Evolutionary conservation across 2,329 filamentous ascomycete genomes (phyloP).

Genomic region (Orbilia oligospora): DNA sequence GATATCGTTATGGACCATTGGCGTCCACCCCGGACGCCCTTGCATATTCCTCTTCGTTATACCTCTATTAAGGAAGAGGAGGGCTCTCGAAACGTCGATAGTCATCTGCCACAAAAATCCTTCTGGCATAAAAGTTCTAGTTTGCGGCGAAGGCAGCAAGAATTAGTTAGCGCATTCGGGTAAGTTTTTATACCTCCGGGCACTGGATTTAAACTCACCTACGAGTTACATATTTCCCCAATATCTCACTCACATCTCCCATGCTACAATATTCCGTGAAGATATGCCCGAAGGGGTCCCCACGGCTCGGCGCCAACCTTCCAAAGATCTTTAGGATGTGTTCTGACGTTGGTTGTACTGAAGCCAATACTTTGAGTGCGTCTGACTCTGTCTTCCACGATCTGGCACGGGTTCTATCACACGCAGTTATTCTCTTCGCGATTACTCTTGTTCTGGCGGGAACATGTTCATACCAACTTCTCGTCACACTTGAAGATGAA

Average conservation of each 20-base stretch:
- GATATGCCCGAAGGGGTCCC: constrained; percentile 39
- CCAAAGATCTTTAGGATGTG: constrained; percentile 30
- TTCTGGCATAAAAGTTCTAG: constrained; percentile 44
- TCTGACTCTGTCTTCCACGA: constrained; percentile 28
- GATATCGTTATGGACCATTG: constrained; percentile 45
- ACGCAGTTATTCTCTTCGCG: constrained; percentile 37
- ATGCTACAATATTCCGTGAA: constrained; percentile 41
- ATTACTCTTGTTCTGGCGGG: constrained; percentile 12
- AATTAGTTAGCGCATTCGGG: background rate
- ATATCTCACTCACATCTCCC: constrained; percentile 32
- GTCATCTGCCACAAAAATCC: constrained; percentile 35
- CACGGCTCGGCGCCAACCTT: background rate
- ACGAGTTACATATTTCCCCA: background rate
- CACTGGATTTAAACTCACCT: too few species aligned
- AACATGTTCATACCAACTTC: constrained; percentile 3
- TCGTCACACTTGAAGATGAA: background rate
- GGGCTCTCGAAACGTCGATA: constrained; percentile 26
- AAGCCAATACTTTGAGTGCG: constrained; percentile 1
- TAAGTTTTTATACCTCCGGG: background rate
- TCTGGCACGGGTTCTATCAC: background rate
- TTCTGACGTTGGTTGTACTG: background rate
- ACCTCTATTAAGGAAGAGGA: constrained; percentile 23
- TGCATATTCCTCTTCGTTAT: background rate
- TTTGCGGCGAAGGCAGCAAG: background rate
- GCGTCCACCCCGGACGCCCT: background rate